Base-by-base conservation (phyloP, 164 flowering plant genomes). In the Stephania yunnanensis region DNA sequence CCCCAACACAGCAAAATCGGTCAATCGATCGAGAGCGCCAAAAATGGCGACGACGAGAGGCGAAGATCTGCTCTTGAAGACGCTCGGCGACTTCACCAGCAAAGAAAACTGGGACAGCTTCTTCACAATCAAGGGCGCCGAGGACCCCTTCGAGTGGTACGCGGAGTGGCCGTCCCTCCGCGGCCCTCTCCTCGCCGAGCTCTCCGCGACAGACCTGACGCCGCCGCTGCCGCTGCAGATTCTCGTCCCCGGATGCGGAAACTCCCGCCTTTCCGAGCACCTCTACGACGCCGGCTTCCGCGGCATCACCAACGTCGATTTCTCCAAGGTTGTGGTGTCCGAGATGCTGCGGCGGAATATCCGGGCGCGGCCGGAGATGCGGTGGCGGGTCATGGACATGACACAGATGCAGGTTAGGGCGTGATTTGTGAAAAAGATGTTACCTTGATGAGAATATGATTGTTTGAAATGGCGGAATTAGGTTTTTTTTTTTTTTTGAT, bases 351-450 rank as follows among this genome's bases (percentile, higher is more conserved):
- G 97, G 45, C 83, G 90, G 22, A 91, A 93, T 78, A 83, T 93
- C 0, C 77, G 97, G 36, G 71, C 78, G 1, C 85, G 99, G 15
- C 95, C 97, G 0, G 82, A 68, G 25, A 93, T 95, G 99, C 83
- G 82, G 50, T 95, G 99, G 99, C 91, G 99, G 17, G 92, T 93
- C 74, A 93, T 93, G 99, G 97, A 93, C 81, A 95, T 93, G 89
- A 93, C 98, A 15, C 30, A 67, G 19, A 86, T 95, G 97, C 97
- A 91, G 98, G 98, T 94, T 12, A 10, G 31, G 6, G 5, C 17
- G 48, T 8, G 25, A 19, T 3, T 61, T 19, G n/a, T 15, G 64
- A 15, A 5, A 15, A 11, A 15, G 6, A 13, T 58, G 17, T 15
- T 15, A 3, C 19, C 5, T n/a, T 61, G n/a, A 19, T 61, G 3